A percentile compares a stretch with the other conserved stretches of the same genome.
Evolutionary conservation across 2,329 filamentous ascomycete species (phyloP).

Genomic region (Ambrosiella beaveri): DNA sequence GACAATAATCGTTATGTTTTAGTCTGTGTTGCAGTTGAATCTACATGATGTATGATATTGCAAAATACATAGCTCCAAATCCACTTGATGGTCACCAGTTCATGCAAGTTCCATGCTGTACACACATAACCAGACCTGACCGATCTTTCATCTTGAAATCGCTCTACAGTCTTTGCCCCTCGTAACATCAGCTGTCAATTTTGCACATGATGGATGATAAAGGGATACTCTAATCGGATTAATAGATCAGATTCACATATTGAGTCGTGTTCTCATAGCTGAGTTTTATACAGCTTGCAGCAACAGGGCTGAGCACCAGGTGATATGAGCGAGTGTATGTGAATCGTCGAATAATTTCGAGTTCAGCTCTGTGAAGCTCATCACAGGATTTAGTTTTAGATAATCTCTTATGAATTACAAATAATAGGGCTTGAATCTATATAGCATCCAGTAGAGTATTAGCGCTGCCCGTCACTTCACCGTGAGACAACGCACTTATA

Average conservation of each 20-base stretch:
- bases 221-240: neutral
- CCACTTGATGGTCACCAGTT: neutral
- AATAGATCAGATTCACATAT: too few relatives aligned
- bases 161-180: neutral
- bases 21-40: neutral
- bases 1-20: too few relatives aligned
- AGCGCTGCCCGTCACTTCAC: neutral
- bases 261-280: too few relatives aligned
- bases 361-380: neutral
- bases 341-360: neutral
- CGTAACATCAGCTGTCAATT: neutral
- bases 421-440: neutral
- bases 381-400: neutral
- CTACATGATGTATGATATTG: neutral
- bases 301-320: neutral
- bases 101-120: neutral
- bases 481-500: neutral
- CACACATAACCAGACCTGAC: neutral
- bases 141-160: neutral
- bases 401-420: neutral
- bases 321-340: neutral
- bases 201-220: neutral
- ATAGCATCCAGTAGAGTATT: neutral
- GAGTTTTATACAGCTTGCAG: neutral
- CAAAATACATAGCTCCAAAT: neutral